Evolutionary conservation across 805 yeast genomes (phyloP).

Genomic region (Peterozyma toletana): DNA sequence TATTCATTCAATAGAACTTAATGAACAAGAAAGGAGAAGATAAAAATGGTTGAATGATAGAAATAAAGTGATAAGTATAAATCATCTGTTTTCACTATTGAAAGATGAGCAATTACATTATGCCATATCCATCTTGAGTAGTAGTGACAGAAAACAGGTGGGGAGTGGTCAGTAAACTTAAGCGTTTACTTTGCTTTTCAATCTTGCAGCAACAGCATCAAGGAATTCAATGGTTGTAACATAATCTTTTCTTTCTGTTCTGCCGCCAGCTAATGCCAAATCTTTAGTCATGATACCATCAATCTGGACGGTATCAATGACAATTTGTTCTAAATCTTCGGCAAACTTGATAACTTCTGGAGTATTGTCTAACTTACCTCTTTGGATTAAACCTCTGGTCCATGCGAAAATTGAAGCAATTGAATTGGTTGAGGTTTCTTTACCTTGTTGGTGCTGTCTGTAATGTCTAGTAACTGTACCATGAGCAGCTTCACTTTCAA

Average conservation of each 20-base stretch:
- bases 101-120: no score
- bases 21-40: no score
- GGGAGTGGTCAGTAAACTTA: no score
- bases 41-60: no score
- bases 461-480: conserved; percentile 85
- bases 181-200: conserved; percentile 9
- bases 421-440: conserved; percentile 78
- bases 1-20: no score
- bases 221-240: conserved; percentile 73
- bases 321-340: conserved; percentile 54
- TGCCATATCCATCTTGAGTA: no score
- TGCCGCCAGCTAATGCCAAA: conserved; percentile 66
- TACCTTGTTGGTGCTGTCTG: conserved; percentile 76
- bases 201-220: conserved; percentile 59
- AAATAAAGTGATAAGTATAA: no score
- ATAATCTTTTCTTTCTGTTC: conserved; percentile 50
- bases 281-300: conserved; percentile 82
- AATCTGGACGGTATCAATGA: conserved; percentile 63
- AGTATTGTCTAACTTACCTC: conserved; percentile 71
- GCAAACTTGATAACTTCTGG: conserved; percentile 68
- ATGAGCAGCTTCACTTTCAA: conserved; percentile 82
- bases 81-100: no score
- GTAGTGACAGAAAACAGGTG: no score
- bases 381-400: conserved; percentile 78
- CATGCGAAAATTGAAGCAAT: conserved; percentile 83